A percentile compares a stretch with the other conserved stretches of the same genome.
phyloP scores from a whole-genome alignment of 495 filamentous ascomycete genomes.

The Endocarpon pusillum region DNA sequence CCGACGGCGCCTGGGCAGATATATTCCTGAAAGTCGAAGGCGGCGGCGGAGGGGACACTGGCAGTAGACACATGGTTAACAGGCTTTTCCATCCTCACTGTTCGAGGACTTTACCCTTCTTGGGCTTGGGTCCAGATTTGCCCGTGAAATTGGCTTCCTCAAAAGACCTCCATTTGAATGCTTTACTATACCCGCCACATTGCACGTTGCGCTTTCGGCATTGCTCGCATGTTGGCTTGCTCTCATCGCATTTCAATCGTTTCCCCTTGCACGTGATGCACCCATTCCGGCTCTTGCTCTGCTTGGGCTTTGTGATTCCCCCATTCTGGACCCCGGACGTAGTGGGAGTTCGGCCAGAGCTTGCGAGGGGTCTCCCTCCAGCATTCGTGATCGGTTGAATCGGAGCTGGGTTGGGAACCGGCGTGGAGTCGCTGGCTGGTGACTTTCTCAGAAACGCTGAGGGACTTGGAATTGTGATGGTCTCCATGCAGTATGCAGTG shows the following conservation, averaged over 20 bases:
- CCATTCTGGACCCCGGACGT: slow-evolving; percentile 4
- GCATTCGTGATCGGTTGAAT: no score
- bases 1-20: slow-evolving; percentile 50
- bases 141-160: slow-evolving; percentile 46
- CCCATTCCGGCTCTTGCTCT: slow-evolving; percentile 72
- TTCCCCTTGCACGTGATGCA: slow-evolving; percentile 73
- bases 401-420: no score
- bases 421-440: no score
- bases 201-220: slow-evolving; percentile 50
- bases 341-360: no score
- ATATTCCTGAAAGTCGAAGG: not conserved
- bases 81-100: not conserved
- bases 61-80: not conserved
- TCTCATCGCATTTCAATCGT: slow-evolving; percentile 67
- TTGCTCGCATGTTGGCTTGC: slow-evolving; percentile 58
- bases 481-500: no score
- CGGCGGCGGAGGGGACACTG: not conserved
- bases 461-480: no score
- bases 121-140: slow-evolving; percentile 27
- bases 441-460: no score
- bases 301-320: slow-evolving; percentile 43
- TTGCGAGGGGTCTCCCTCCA: no score
- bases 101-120: slow-evolving; percentile 26
- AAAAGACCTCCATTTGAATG: slow-evolving; percentile 71
- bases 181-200: slow-evolving; percentile 69